These are phyloP conservation scores for Triticum urartu DNA, from an alignment of 176 grass and related monocot species.

Conservation along the genomic window DNA sequence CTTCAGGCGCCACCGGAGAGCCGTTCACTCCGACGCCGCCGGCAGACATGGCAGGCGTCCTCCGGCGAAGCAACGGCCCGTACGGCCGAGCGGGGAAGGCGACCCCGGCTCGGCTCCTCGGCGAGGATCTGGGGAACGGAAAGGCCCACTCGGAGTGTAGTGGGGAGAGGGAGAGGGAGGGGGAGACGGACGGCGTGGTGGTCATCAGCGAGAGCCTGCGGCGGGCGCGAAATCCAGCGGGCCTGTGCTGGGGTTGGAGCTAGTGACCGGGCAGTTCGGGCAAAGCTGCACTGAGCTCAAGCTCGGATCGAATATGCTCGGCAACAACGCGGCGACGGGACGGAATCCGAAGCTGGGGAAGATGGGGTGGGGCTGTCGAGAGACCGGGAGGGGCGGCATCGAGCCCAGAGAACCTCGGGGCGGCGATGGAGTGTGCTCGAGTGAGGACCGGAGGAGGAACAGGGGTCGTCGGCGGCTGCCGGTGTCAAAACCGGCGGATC, in stretches of 20 bases:
- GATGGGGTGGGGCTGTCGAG: neutral
- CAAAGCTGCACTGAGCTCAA: neutral
- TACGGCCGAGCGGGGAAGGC: neutral
- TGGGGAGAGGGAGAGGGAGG: neutral
- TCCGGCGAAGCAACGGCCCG: neutral
- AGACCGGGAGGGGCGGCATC: neutral
- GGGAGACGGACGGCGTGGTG: neutral
- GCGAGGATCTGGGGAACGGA: neutral
- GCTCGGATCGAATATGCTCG: neutral
- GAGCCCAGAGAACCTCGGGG: neutral
- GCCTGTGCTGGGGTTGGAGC: neutral
- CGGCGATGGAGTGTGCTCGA: neutral
- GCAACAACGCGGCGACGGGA: neutral
- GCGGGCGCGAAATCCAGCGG: neutral
- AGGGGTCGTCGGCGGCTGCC: neutral
- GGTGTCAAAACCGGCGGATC: no score
- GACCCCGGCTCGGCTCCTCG: neutral
- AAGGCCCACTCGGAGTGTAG: neutral
- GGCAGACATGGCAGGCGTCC: slow-evolving; percentile 11
- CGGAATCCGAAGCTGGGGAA: no score
- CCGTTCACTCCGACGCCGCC: neutral
- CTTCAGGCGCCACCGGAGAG: neutral
- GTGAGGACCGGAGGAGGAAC: no score
- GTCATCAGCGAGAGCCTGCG: slow-evolving; percentile 18
- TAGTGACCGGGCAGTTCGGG: neutral